These are phyloP conservation scores for Chaetomidium leptoderma DNA, from an alignment of 495 filamentous ascomycete genomes.

Conservation along the genomic window DNA sequence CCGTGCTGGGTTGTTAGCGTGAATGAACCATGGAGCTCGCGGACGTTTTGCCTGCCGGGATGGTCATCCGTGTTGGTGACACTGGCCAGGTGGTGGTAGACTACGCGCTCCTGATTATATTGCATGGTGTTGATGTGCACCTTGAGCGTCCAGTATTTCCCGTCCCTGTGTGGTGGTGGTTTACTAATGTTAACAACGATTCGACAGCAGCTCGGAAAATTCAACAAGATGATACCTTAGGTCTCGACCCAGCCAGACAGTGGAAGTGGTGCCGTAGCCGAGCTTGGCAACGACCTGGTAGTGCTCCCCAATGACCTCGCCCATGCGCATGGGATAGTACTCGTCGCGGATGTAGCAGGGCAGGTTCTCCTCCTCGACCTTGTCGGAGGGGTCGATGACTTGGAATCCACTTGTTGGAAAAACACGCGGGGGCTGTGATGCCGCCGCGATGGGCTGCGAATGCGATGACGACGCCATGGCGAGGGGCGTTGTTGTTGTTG, in stretches of 20 bases:
- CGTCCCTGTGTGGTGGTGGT: background rate
- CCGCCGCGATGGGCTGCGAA: too few species aligned
- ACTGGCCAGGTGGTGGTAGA: background rate
- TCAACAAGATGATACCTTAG: background rate
- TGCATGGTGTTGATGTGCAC: background rate
- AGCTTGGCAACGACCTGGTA: background rate
- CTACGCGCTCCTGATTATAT: background rate
- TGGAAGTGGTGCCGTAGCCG: background rate
- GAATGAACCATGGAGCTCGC: conserved; percentile 1
- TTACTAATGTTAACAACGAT: too few species aligned
- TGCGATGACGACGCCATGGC: background rate
- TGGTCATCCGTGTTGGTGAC: background rate
- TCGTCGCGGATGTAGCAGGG: background rate
- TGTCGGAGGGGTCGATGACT: background rate
- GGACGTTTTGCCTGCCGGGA: background rate
- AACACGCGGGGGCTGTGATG: background rate
- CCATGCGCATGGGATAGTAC: conserved; percentile 1
- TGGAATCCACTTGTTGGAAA: background rate
- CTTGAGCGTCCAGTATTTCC: background rate
- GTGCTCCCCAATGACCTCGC: background rate
- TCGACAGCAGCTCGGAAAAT: background rate
- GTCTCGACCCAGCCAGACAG: background rate
- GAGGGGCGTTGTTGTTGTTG: background rate
- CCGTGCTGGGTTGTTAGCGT: background rate
- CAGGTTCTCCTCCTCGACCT: background rate